Evolutionary conservation across 345 rosid species (phyloP), one percentile per base, ranked within the genome.

Genomic region (Boechera divaricarpa): DNA sequence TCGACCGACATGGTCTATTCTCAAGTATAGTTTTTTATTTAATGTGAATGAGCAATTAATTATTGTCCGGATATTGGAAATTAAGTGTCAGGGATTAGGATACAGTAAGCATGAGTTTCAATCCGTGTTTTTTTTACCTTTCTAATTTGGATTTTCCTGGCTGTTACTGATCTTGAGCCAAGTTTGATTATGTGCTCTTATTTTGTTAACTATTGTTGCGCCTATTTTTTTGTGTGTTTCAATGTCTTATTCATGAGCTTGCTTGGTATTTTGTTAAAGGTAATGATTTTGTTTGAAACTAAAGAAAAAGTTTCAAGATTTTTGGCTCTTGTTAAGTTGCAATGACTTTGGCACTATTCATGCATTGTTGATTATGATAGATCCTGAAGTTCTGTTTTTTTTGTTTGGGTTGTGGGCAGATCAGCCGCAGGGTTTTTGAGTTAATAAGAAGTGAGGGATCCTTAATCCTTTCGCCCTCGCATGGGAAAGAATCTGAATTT

Each of bases 341-440:
- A 11, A 28, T 13, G 1, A 4, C 5, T 49, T 33, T 53, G 13
- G 26, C 24, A 53, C 26, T 45, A 49, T 69, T 56, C 29, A 33
- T 59, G 51, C 29, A 5, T 63, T 29, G 10, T 53, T 62, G 10
- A 58, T 12, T 62, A 51, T 52, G 47, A 13, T 29, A 41, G 32
- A 61, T 51, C 0, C 63, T 69, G 9, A 77, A 24, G 49, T 62
- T 68, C 5, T 59, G 7, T 26, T 35, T 35, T 12, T 11, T 10
- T 45, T 12, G 32, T 62, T 2, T 72, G 69, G 26, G 32, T 38
- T 77, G 66, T 81, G 59, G 29, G 32, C 96, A 96, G 99, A 90
- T 96, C 28, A 93, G 96, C 78, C 86, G 69, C 54, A 89, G 95
- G 86, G 97, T 90, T 45, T 96, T 96, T 77, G 90, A 85, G 78